A percentile compares a stretch with the other conserved stretches of the same genome.
Evolutionary conservation across 257 asterid genomes (phyloP).

Genomic region (Salvia rosmarinus): DNA sequence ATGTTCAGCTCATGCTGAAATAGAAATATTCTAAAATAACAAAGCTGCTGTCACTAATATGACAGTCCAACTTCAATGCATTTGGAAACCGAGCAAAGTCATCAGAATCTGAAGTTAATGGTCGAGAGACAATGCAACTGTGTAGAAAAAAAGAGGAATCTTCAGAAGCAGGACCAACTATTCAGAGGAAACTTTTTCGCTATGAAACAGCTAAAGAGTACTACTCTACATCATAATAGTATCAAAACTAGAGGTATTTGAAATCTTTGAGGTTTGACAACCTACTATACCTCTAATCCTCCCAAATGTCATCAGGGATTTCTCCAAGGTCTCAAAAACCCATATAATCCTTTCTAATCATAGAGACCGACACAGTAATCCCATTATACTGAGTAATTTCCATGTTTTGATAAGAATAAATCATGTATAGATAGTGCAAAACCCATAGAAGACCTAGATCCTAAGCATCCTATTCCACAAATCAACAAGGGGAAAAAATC

Average conservation of each 20-base stretch:
- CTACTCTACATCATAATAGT: background rate
- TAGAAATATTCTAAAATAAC: background rate
- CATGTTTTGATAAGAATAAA: background rate
- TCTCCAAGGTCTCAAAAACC: background rate
- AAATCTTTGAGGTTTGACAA: background rate
- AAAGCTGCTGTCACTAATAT: slow-evolving; percentile 1
- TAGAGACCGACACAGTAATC: background rate
- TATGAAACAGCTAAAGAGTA: background rate
- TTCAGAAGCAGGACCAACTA: background rate
- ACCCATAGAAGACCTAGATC: background rate
- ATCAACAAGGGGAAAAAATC: background rate
- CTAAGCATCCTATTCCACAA: background rate
- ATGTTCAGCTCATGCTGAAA: background rate
- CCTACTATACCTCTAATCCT: background rate
- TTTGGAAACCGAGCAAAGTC: background rate
- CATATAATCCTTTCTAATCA: background rate
- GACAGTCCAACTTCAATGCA: background rate
- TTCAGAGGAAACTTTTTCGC: background rate
- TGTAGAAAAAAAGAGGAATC: background rate
- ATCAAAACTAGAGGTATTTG: background rate
- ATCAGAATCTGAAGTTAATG: background rate
- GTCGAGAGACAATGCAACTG: background rate
- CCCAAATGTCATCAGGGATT: background rate
- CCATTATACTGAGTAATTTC: background rate
- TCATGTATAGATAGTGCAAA: background rate